These are phyloP conservation scores for Ganoderma leucocontextum DNA, from an alignment of 1,284 basidiomycete species.

Conservation along the genomic window DNA sequence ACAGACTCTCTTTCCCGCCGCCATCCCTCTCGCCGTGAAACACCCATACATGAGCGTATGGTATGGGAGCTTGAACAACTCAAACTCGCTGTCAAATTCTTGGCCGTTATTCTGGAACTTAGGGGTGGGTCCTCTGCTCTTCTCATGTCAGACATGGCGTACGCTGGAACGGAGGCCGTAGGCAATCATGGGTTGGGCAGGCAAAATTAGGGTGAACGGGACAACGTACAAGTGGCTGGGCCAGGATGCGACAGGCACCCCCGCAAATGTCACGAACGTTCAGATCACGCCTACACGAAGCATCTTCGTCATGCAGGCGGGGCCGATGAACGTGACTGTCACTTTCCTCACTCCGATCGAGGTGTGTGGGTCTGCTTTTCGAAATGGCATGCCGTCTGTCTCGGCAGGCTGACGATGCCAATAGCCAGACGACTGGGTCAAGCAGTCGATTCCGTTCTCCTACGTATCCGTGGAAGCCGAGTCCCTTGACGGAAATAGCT, in stretches of 20 bases:
- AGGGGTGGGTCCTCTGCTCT: conserved; percentile 11
- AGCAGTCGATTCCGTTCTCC: conserved; percentile 46
- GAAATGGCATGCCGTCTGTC: not conserved
- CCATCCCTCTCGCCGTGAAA: conserved; percentile 26
- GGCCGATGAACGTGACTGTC: conserved; percentile 31
- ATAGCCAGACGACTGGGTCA: conserved; percentile 43
- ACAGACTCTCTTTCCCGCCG: conserved; percentile 22
- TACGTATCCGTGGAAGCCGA: conserved; percentile 43
- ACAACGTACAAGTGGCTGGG: conserved; percentile 35
- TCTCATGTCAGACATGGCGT: not conserved
- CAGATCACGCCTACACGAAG: conserved; percentile 30
- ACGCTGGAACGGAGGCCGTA: not conserved
- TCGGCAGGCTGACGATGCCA: not conserved
- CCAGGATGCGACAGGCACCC: not conserved
- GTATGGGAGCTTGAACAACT: conserved; percentile 12
- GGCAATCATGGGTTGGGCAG: conserved; percentile 28
- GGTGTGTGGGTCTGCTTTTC: conserved; percentile 19
- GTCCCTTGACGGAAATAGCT: conserved; percentile 41
- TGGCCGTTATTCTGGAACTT: conserved; percentile 26
- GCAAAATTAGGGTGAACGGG: conserved; percentile 35
- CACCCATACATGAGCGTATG: conserved; percentile 29
- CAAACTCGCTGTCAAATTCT: not conserved
- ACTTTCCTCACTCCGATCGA: conserved; percentile 37
- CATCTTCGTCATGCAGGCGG: conserved; percentile 33
- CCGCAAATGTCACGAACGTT: conserved; percentile 19